Percentiles rank a stretch among this genome's conserved stretches.
These are phyloP conservation scores for Fusarium setosum DNA, from an alignment of 2,329 filamentous ascomycete genomes.

Conservation along the genomic window DNA sequence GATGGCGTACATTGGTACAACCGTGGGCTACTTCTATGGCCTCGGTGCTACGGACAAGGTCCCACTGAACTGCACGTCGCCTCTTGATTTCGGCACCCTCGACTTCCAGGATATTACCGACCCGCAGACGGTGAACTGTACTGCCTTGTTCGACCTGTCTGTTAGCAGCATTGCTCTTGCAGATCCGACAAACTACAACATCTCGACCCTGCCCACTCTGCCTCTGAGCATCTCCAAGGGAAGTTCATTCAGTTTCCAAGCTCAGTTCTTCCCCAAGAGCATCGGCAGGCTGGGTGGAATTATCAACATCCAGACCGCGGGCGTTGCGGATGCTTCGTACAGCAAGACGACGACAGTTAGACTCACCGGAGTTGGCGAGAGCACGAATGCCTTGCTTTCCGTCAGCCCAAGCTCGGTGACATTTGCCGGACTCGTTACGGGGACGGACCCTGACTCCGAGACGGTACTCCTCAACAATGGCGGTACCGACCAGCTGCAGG, in stretches of 20 bases:
- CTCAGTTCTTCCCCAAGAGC: slow-evolving; percentile 50
- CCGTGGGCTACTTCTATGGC: slow-evolving; percentile 62
- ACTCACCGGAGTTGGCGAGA: slow-evolving; percentile 62
- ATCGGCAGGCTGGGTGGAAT: slow-evolving; percentile 62
- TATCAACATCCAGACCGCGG: slow-evolving; percentile 61
- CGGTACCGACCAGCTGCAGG: slow-evolving; percentile 58
- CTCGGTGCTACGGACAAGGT: slow-evolving; percentile 66
- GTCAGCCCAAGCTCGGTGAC: slow-evolving; percentile 60
- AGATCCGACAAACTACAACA: slow-evolving; percentile 48
- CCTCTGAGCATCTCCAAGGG: slow-evolving; percentile 49
- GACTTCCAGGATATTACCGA: slow-evolving; percentile 51
- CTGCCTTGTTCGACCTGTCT: slow-evolving; percentile 56
- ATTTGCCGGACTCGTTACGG: slow-evolving; percentile 62
- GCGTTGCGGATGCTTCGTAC: slow-evolving; percentile 55
- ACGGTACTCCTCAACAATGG: slow-evolving; percentile 61
- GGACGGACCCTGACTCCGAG: slow-evolving; percentile 53
- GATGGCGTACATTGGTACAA: slow-evolving; percentile 65
- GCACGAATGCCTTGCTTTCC: slow-evolving; percentile 56
- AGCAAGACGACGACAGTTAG: slow-evolving; percentile 58
- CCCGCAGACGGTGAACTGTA: slow-evolving; percentile 56
- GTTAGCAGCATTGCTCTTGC: slow-evolving; percentile 53
- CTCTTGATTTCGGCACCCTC: slow-evolving; percentile 58
- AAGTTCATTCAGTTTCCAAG: slow-evolving; percentile 54
- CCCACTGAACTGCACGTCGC: slow-evolving; percentile 64
- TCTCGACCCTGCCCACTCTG: slow-evolving; percentile 49